Evolutionary conservation across 1,284 basidiomycete species (phyloP), one percentile per base, ranked within the genome.

Genomic region (Ceratobasidium sp.): DNA sequence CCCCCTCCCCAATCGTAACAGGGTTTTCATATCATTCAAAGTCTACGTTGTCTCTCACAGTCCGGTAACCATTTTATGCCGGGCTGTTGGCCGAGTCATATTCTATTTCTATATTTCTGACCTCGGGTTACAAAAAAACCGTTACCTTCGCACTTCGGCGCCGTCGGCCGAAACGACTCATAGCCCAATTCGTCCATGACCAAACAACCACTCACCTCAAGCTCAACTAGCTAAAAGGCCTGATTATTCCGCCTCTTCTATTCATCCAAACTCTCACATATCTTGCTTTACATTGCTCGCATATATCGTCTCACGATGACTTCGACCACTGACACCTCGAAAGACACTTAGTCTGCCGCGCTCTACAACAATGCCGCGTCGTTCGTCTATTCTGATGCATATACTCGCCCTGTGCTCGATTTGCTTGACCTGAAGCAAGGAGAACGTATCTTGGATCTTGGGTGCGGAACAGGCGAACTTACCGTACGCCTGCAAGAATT

Each of bases 391-490:
- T 92, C 92, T 0, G 78, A 87, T n/a, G 84, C 85, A 15, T 90
- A 87, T 81, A 91, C 90, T 0, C 81, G 85, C 0, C 86, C 90
- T 1, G 85, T 95, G 24, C 81, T 94, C 8, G 83, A 85, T 2
- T 83, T 94, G n/a, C 86, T 95, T 19, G 81, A 86, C 31, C 85
- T 92, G 0, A 78, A 87, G 77, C 85, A 87, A 0, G 92, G 92
- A 1, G 91, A 95, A 77, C 83, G 84, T 57, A 90, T 96, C 73
- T 84, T 93, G 54, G 94, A 96, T 79, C 84, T 96, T 50, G 94
- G 94, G 2, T 95, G 94, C 79, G 94, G 94, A 4, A 93, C 89
- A 56, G 94, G 93, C 0, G 91, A 95, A 78, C 82, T 96, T 17
- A 93, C 92, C 0, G 77, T 86, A 51, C 83, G 86, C 75, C 84